Percentiles rank a stretch among this genome's conserved stretches.
These are phyloP conservation scores for Limnanthes douglasii DNA, from an alignment of 345 rosid genomes.

Conservation along the genomic window DNA sequence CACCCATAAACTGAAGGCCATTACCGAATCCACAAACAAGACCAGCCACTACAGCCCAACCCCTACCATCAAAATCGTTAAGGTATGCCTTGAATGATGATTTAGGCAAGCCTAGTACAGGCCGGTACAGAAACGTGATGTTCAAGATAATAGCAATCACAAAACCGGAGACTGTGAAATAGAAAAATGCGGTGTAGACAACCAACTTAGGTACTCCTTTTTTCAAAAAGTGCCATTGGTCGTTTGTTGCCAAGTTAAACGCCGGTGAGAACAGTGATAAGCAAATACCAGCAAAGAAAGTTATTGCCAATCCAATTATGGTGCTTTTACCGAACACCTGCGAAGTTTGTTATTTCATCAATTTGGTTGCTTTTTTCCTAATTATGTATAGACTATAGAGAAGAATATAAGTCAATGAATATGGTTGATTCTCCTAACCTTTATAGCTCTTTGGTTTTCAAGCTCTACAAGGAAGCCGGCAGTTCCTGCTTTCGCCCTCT, in stretches of 20 bases:
- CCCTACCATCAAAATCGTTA: constrained; percentile 51
- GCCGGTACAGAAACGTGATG: constrained; percentile 48
- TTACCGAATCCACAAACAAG: constrained; percentile 71
- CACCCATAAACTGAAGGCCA: constrained; percentile 84
- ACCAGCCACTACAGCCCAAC: constrained; percentile 74
- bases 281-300: constrained; percentile 56
- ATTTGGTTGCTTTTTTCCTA: no score
- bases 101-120: constrained; percentile 35
- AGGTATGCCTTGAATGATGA: constrained; percentile 50
- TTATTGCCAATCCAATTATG: constrained; percentile 34
- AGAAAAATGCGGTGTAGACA: constrained; percentile 70
- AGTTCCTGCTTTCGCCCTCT: constrained; percentile 32
- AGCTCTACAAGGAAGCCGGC: constrained; percentile 45
- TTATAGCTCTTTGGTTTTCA: constrained; percentile 57
- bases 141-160: constrained; percentile 40
- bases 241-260: constrained; percentile 74
- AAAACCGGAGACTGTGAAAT: constrained; percentile 57
- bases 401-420: no score
- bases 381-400: no score
- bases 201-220: constrained; percentile 54
- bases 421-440: no score
- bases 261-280: constrained; percentile 80
- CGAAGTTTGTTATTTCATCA: constrained; percentile 4
- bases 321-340: constrained; percentile 67
- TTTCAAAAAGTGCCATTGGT: constrained; percentile 63